These are phyloP conservation scores for Aspergillus proliferans DNA, from an alignment of 2,329 filamentous ascomycete genomes.

Conservation along the genomic window DNA sequence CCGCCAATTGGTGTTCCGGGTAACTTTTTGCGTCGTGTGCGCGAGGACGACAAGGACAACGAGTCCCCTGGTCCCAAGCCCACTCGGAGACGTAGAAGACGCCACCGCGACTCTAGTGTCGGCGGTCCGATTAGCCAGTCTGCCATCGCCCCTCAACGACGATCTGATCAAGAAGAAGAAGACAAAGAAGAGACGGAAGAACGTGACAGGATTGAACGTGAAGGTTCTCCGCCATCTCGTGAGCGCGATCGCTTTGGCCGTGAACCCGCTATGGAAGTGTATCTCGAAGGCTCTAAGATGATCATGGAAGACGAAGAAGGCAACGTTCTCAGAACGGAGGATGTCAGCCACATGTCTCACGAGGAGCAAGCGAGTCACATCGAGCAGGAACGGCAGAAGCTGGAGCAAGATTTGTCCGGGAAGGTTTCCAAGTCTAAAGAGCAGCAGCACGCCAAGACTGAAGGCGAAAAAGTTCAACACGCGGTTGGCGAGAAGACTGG, in stretches of 20 bases:
- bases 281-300: slow-evolving; percentile 71
- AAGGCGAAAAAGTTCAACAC: slow-evolving; percentile 38
- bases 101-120: slow-evolving; percentile 66
- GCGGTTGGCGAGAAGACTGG: slow-evolving; percentile 29
- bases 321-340: slow-evolving; percentile 68
- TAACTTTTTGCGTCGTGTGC: slow-evolving; percentile 73
- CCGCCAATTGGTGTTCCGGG: slow-evolving; percentile 66
- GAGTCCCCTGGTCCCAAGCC: slow-evolving; percentile 49
- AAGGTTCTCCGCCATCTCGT: slow-evolving; percentile 33
- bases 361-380: slow-evolving; percentile 59
- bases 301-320: slow-evolving; percentile 82
- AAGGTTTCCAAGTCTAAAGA: slow-evolving; percentile 43
- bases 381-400: slow-evolving; percentile 40
- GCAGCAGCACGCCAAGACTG: slow-evolving; percentile 37
- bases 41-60: slow-evolving; percentile 60
- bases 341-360: slow-evolving; percentile 41
- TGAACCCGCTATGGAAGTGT: slow-evolving; percentile 57
- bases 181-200: slow-evolving; percentile 19
- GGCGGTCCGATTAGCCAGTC: slow-evolving; percentile 87
- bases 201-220: slow-evolving; percentile 26
- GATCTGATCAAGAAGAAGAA: slow-evolving; percentile 11
- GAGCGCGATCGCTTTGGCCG: slow-evolving; percentile 28
- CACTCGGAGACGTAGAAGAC: slow-evolving; percentile 48
- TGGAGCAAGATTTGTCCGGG: slow-evolving; percentile 48
- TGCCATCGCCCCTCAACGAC: slow-evolving; percentile 66